Percentiles rank a stretch among this genome's conserved stretches.
These are phyloP conservation scores for Moesziomyces aphidis DNA, from an alignment of 1,284 basidiomycete genomes.

Conservation along the genomic window DNA sequence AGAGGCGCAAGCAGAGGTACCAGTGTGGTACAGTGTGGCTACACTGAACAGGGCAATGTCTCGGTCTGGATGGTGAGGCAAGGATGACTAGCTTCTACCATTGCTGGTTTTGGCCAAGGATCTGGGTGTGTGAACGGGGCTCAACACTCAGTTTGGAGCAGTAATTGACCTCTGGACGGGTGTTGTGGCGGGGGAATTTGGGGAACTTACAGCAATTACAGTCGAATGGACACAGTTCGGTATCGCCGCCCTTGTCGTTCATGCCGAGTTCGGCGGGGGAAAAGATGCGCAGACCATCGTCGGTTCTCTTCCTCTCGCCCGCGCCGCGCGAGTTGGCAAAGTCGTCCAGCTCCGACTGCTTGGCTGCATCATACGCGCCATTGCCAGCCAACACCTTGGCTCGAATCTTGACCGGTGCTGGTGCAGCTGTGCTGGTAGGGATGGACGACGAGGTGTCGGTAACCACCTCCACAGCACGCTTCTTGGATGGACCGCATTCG, in stretches of 20 bases:
- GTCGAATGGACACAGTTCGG: constrained; percentile 35
- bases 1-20: too few relatives aligned
- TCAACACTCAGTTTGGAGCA: too few relatives aligned
- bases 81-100: too few relatives aligned
- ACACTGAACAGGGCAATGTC: too few relatives aligned
- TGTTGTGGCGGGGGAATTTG: too few relatives aligned
- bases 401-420: too few relatives aligned
- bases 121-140: too few relatives aligned
- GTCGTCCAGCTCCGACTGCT: constrained; percentile 10
- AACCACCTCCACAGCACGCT: constrained; percentile 14
- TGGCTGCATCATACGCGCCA: not conserved
- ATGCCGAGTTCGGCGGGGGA: constrained; percentile 18
- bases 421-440: not conserved
- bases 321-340: constrained; percentile 29
- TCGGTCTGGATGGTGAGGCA: too few relatives aligned
- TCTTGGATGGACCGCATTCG: not conserved
- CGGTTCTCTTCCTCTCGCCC: constrained; percentile 13
- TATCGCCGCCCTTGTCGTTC: constrained; percentile 20
- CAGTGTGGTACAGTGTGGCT: too few relatives aligned
- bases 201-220: constrained; percentile 35
- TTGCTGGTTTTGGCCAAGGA: too few relatives aligned
- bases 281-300: constrained; percentile 34
- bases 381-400: too few relatives aligned
- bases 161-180: too few relatives aligned
- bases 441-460: constrained; percentile 16